phyloP scores from a whole-genome alignment of 2,329 filamentous ascomycete species.

The Neocucurbitaria cava region DNA sequence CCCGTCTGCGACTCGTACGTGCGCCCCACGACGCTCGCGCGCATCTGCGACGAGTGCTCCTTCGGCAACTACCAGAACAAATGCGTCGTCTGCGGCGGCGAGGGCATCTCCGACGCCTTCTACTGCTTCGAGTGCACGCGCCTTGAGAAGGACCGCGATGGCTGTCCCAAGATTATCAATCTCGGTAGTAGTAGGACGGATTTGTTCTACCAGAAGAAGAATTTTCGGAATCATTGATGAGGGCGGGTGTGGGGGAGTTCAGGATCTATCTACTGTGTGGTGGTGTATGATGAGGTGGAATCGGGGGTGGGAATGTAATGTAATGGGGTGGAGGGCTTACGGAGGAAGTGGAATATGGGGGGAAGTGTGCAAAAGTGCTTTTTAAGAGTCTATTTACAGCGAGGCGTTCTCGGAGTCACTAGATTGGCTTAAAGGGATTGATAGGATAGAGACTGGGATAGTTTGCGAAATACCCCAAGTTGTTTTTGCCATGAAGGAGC shows the following conservation, averaged over 20 bases:
- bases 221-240: slow-evolving; percentile 65
- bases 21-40: slow-evolving; percentile 92
- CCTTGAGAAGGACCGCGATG: slow-evolving; percentile 94
- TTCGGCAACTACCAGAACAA: slow-evolving; percentile 99
- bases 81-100: slow-evolving; percentile 97
- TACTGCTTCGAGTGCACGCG: slow-evolving; percentile 99
- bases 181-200: slow-evolving; percentile 94
- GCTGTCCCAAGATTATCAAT: slow-evolving; percentile 99
- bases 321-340: neutral
- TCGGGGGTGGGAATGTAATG: too few species aligned
- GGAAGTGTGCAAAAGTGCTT: neutral
- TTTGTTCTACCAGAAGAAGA: slow-evolving; percentile 80
- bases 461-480: neutral
- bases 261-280: neutral
- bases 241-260: too few species aligned
- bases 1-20: slow-evolving; percentile 99
- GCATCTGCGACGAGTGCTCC: slow-evolving; percentile 99
- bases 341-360: neutral
- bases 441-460: neutral
- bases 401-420: neutral
- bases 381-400: neutral
- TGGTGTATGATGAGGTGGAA: too few species aligned
- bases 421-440: neutral
- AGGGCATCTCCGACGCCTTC: slow-evolving; percentile 97
- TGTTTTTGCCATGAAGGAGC: too few species aligned